These are phyloP conservation scores for Plasmopara muralis DNA, from an alignment of 352 stramenopile genomes.

Conservation along the genomic window DNA sequence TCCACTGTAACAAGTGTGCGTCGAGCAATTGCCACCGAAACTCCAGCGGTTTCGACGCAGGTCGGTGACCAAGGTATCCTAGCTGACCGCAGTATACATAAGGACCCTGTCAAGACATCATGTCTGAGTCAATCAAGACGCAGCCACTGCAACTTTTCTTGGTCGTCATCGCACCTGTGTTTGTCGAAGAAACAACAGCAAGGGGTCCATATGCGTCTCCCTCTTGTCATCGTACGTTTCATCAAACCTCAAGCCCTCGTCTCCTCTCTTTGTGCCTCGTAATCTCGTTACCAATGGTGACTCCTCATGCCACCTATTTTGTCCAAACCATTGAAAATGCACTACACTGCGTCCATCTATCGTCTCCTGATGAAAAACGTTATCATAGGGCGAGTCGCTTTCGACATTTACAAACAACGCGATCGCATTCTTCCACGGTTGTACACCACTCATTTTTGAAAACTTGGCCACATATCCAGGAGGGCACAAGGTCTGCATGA, in stretches of 20 bases:
- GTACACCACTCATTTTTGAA: constrained; percentile 42
- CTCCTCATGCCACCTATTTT: constrained; percentile 22
- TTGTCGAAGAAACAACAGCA: constrained; percentile 54
- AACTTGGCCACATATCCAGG: constrained; percentile 23
- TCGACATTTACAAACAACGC: constrained; percentile 52
- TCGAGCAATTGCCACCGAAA: constrained; percentile 69
- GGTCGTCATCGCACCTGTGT: constrained; percentile 17
- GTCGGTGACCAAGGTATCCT: constrained; percentile 38
- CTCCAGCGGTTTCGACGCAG: constrained; percentile 32
- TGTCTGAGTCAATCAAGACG: background rate
- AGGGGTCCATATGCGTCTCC: constrained; percentile 9
- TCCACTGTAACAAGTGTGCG: constrained; percentile 20
- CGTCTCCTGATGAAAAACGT: constrained; percentile 36
- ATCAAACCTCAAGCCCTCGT: constrained; percentile 27
- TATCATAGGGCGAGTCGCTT: constrained; percentile 29
- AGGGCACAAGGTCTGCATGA: constrained; percentile 47
- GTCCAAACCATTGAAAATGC: constrained; percentile 58
- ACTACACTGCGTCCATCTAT: constrained; percentile 13
- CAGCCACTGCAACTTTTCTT: background rate
- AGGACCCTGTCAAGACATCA: constrained; percentile 17
- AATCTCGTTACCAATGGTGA: constrained; percentile 31
- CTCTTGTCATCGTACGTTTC: constrained; percentile 17
- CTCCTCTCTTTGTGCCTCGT: constrained; percentile 19
- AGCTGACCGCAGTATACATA: constrained; percentile 67
- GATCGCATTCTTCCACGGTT: constrained; percentile 49